Percentiles rank a stretch among this genome's conserved stretches.
Conservation (phyloP, 495 filamentous ascomycete species). For the Aspergillus affinis region DNA sequence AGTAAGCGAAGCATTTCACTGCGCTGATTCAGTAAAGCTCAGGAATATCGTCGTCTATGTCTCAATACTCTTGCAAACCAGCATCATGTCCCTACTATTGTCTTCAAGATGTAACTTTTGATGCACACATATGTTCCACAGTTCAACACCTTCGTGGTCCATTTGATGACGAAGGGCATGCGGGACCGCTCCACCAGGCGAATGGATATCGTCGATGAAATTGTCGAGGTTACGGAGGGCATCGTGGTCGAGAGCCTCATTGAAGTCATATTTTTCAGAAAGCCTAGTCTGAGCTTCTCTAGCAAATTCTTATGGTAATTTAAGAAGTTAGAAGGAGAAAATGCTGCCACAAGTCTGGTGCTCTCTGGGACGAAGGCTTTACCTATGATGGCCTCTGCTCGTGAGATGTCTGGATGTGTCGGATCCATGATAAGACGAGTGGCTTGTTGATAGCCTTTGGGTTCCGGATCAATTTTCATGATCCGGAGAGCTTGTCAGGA, state of each 20-base stretch:
- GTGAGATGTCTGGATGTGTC: background rate
- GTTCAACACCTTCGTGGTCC: conserved; percentile 33
- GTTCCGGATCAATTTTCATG: background rate
- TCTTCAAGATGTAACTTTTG: background rate
- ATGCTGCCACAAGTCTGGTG: background rate
- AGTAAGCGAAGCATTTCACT: conserved; percentile 67
- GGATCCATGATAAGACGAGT: background rate
- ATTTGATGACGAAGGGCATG: conserved; percentile 23
- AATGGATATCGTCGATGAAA: conserved; percentile 10
- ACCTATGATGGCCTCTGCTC: background rate
- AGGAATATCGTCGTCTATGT: too few relatives aligned
- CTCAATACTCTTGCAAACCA: conserved; percentile 20
- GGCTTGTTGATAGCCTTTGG: too few relatives aligned
- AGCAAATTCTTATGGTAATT: conserved; percentile 7
- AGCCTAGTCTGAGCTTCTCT: conserved; percentile 26
- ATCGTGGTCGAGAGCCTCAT: background rate
- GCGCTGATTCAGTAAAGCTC: background rate
- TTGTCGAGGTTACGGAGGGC: conserved; percentile 12
- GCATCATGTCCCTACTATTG: background rate
- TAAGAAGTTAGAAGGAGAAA: background rate
- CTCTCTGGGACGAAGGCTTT: background rate
- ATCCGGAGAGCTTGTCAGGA: background rate
- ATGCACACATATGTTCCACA: conserved; percentile 35
- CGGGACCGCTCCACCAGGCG: conserved; percentile 6
- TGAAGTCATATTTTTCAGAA: background rate